phyloP scores from a whole-genome alignment of 371 early-diverging fungal species.

The Syncephalis plumigaleata region DNA sequence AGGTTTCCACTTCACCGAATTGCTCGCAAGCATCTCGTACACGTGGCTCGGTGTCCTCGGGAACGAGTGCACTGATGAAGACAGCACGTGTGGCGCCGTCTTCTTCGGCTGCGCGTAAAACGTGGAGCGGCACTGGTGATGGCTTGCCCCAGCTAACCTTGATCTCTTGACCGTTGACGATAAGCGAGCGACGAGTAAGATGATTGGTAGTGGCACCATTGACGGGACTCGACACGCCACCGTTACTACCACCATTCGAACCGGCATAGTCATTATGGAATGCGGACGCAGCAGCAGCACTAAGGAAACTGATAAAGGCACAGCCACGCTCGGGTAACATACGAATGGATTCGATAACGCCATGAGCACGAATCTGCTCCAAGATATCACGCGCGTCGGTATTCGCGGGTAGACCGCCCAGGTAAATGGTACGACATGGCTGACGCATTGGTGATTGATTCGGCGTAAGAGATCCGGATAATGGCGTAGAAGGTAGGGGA shows the following conservation, averaged over 20 bases:
- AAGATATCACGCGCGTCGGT: constrained; percentile 44
- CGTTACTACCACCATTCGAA: constrained; percentile 11
- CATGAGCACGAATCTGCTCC: constrained; percentile 45
- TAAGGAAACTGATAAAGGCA: constrained; percentile 63
- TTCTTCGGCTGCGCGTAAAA: constrained; percentile 28
- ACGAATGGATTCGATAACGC: constrained; percentile 51
- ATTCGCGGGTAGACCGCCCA: constrained; percentile 52
- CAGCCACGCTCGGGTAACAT: constrained; percentile 63
- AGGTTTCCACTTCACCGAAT: constrained; percentile 55
- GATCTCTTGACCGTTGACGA: constrained; percentile 24
- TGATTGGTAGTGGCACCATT: too few species aligned
- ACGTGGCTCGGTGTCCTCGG: constrained; percentile 23
- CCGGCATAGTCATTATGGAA: constrained; percentile 24
- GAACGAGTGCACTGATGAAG: constrained; percentile 51
- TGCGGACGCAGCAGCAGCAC: constrained; percentile 35
- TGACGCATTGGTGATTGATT: too few species aligned
- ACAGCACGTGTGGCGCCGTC: constrained; percentile 61
- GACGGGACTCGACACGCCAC: too few species aligned
- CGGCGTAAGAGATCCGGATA: too few species aligned
- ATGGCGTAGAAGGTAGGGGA: too few species aligned
- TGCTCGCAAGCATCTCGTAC: constrained; percentile 29
- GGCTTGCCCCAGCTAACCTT: constrained; percentile 69
- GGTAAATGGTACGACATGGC: constrained; percentile 45
- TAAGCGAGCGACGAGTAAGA: background rate
- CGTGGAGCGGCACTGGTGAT: constrained; percentile 22